phyloP scores from a whole-genome alignment of 805 yeast species.

The Brettanomyces custersianus region DNA sequence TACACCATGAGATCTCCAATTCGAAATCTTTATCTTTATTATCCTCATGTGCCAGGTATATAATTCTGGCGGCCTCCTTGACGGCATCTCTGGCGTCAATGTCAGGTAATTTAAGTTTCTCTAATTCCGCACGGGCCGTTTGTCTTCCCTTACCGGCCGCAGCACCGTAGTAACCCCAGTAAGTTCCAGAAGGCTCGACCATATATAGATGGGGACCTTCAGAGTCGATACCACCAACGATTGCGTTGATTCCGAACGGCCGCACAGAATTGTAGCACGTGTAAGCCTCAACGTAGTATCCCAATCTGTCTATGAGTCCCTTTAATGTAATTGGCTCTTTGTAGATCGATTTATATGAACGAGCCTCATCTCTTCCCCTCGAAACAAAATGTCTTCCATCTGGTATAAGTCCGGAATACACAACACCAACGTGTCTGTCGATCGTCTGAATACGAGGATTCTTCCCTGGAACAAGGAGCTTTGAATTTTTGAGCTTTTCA shows the following conservation, averaged over 20 bases:
- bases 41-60: constrained; percentile 93
- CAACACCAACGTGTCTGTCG: constrained; percentile 90
- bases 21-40: constrained; percentile 96
- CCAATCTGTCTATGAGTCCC: constrained; percentile 77
- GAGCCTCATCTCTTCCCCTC: constrained; percentile 89
- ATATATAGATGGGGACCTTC: constrained; percentile 83
- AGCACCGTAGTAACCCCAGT: constrained; percentile 96
- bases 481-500: constrained; percentile 85
- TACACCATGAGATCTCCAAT: constrained; percentile 87
- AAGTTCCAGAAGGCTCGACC: constrained; percentile 96
- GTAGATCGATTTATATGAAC: constrained; percentile 66
- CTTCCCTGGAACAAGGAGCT: constrained; percentile 78
- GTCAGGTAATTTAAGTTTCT: constrained; percentile 69
- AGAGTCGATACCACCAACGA: constrained; percentile 88
- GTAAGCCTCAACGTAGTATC: constrained; percentile 88
- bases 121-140: constrained; percentile 93
- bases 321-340: constrained; percentile 72
- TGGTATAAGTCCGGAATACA: constrained; percentile 90
- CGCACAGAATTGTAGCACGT: constrained; percentile 95
- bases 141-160: constrained; percentile 99
- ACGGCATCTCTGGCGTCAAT: constrained; percentile 76
- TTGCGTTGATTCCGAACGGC: constrained; percentile 92
- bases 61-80: constrained; percentile 88
- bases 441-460: constrained; percentile 88
- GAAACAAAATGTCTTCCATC: constrained; percentile 92